These are phyloP conservation scores for Talaromyces stipitatus DNA, from an alignment of 495 filamentous ascomycete species.

Conservation along the genomic window DNA sequence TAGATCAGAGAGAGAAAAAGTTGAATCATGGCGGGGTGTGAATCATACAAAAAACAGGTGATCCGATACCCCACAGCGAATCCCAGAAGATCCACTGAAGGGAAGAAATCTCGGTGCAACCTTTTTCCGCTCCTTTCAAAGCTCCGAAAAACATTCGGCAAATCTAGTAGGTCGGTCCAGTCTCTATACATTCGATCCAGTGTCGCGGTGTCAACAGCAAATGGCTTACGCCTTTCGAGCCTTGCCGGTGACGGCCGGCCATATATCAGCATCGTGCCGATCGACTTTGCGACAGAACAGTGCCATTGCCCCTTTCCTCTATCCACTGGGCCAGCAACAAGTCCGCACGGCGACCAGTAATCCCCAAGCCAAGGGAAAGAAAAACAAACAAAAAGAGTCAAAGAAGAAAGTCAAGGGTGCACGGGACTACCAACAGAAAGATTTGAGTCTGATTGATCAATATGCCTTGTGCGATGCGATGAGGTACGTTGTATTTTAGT, in stretches of 20 bases:
- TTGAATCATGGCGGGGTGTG: conserved; percentile 3
- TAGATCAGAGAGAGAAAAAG: not conserved
- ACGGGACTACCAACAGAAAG: conserved; percentile 52
- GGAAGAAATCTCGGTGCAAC: not conserved
- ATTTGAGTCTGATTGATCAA: conserved; percentile 55
- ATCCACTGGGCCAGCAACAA: conserved; percentile 25
- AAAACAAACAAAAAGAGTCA: conserved; percentile 42
- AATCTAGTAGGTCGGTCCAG: not conserved
- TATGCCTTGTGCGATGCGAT: conserved; percentile 88
- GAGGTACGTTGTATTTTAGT: conserved; percentile 47
- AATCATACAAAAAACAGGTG: conserved; percentile 1
- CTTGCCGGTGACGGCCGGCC: conserved; percentile 33
- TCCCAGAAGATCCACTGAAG: not conserved
- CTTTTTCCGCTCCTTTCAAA: not conserved
- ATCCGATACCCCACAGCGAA: conserved; percentile 4
- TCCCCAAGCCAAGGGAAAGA: conserved; percentile 29
- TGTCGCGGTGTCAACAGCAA: not conserved
- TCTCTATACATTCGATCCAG: conserved; percentile 7
- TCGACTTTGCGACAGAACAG: conserved; percentile 19
- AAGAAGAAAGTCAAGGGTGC: conserved; percentile 56
- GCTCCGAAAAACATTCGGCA: conserved; percentile 25
- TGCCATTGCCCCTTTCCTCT: conserved; percentile 26
- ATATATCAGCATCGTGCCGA: conserved; percentile 30
- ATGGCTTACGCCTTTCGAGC: conserved; percentile 35
- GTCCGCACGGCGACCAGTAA: conserved; percentile 31